Evolutionary conservation across 768 basidiomycete genomes (phyloP).

Genomic region (Tricholomella constricta): DNA sequence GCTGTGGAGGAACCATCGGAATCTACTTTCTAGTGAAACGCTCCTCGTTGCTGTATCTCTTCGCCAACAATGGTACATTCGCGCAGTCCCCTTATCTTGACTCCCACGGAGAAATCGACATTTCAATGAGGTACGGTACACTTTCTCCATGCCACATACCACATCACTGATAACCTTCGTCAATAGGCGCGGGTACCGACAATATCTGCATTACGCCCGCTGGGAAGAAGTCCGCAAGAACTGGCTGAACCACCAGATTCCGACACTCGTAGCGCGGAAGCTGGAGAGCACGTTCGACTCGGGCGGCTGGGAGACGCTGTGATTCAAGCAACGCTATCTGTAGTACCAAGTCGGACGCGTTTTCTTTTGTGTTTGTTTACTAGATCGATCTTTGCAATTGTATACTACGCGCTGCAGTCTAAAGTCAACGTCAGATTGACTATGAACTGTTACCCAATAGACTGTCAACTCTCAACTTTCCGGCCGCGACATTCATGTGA

Average conservation of each 20-base stretch:
- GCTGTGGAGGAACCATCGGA: constrained; percentile 89
- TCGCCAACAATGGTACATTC: constrained; percentile 88
- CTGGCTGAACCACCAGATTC: constrained; percentile 90
- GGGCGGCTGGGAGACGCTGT: constrained; percentile 94
- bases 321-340: no score
- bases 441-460: no score
- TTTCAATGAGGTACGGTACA: constrained; percentile 76
- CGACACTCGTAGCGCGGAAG: constrained; percentile 86
- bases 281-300: constrained; percentile 84
- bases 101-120: constrained; percentile 90
- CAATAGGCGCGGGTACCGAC: constrained; percentile 80
- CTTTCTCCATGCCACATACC: background rate
- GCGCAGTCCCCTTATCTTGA: constrained; percentile 90
- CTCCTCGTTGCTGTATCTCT: constrained; percentile 87
- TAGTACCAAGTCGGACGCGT: background rate
- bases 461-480: no score
- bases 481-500: no score
- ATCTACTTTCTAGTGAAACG: constrained; percentile 91
- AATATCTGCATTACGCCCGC: constrained; percentile 80
- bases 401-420: constrained; percentile 2
- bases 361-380: background rate
- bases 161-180: background rate
- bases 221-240: constrained; percentile 91
- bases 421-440: no score
- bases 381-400: background rate